A percentile compares a stretch with the other conserved stretches of the same genome.
phyloP scores from a whole-genome alignment of 441 rosid species.

The Adansonia rubrostipa region DNA sequence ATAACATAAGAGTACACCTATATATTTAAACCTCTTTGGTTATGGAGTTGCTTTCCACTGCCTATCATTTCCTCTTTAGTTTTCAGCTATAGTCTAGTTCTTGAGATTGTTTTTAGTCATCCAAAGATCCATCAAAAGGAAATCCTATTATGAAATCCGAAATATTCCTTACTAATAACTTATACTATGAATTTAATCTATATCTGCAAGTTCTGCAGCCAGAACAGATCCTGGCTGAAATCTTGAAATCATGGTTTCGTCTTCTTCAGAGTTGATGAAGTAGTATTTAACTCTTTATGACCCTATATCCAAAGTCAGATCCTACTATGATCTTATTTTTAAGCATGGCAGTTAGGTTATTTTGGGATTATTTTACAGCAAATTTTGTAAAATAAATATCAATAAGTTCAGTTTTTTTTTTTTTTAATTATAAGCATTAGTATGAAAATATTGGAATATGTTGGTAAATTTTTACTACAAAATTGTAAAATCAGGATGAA shows the following conservation, averaged over 20 bases:
- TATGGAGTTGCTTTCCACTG: background rate
- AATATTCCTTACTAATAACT: background rate
- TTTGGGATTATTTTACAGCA: background rate
- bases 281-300: background rate
- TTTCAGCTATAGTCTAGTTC: slow-evolving; percentile 9
- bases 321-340: background rate
- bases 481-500: background rate
- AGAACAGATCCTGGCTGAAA: background rate
- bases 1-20: background rate
- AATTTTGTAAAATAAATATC: background rate
- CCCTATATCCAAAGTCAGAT: background rate
- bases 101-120: background rate
- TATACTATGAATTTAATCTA: background rate
- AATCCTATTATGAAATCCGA: background rate
- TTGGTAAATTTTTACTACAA: background rate
- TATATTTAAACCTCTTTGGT: background rate
- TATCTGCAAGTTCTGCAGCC: background rate
- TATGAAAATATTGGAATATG: background rate
- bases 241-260: background rate
- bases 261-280: background rate
- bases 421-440: background rate
- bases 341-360: background rate
- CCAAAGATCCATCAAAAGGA: background rate
- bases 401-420: background rate
- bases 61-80: background rate